Evolutionary conservation across 257 asterid species (phyloP).

Genomic region (Striga asiatica): DNA sequence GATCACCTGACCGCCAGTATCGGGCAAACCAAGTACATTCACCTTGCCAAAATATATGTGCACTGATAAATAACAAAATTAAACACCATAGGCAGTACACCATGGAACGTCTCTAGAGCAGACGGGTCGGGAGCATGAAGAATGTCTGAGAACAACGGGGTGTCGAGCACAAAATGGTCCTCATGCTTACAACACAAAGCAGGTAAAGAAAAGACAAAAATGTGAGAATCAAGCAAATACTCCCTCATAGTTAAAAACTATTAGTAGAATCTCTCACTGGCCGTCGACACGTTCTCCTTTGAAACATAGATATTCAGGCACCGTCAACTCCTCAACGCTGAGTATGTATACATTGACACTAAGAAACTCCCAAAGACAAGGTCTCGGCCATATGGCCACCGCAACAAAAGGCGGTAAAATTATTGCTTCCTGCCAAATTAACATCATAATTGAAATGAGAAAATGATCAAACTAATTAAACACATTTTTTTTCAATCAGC

Average conservation of each 20-base stretch:
- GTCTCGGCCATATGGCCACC: constrained; percentile 88
- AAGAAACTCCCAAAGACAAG: constrained; percentile 96
- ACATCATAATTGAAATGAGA: constrained; percentile 6
- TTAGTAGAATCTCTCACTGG: constrained; percentile 60
- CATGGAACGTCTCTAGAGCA: constrained; percentile 75
- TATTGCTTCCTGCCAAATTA: constrained; percentile 72
- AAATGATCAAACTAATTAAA: background rate
- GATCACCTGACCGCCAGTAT: constrained; percentile 99
- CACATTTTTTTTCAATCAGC: too few species aligned
- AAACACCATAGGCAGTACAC: constrained; percentile 93
- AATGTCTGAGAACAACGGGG: constrained; percentile 79
- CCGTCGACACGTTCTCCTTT: constrained; percentile 91
- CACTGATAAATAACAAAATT: constrained; percentile 77
- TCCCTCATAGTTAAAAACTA: too few species aligned
- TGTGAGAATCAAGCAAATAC: background rate
- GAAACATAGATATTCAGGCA: constrained; percentile 72
- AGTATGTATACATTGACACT: constrained; percentile 81
- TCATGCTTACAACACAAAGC: constrained; percentile 33
- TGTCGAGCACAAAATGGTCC: constrained; percentile 62
- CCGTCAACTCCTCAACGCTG: constrained; percentile 75
- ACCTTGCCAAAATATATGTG: constrained; percentile 99
- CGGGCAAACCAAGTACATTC: constrained; percentile 95
- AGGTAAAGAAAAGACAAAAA: background rate
- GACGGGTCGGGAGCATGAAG: constrained; percentile 97
- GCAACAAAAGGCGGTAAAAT: constrained; percentile 95